Evolutionary conservation across 352 stramenopile species (phyloP).

Genomic region (Globisporangium acanthophoron): DNA sequence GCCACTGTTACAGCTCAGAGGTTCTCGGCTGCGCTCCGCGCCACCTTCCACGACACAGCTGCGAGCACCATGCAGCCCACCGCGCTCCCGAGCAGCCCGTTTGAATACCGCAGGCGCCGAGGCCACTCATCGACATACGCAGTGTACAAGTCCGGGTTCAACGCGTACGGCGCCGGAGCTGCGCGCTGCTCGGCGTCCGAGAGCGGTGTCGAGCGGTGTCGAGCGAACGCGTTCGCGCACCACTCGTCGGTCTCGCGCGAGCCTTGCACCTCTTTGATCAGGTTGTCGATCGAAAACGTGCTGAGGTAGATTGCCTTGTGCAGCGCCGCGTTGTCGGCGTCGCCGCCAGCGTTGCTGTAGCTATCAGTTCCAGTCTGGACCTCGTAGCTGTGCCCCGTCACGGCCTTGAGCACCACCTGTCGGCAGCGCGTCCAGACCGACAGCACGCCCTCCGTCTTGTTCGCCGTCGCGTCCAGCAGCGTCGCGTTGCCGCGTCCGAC

Average conservation of each 20-base stretch:
- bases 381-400: neutral
- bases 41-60: neutral
- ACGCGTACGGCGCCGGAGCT: neutral
- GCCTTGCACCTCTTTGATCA: too few species aligned
- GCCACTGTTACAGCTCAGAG: too few species aligned
- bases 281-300: too few species aligned
- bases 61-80: neutral
- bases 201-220: neutral
- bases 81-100: neutral
- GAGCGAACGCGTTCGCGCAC: neutral
- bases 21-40: too few species aligned
- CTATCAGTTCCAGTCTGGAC: too few species aligned
- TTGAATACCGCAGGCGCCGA: neutral
- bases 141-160: neutral
- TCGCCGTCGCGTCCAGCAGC: neutral
- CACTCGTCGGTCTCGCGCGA: neutral
- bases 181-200: neutral
- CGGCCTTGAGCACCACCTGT: neutral
- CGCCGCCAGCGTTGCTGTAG: too few species aligned
- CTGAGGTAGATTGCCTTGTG: too few species aligned
- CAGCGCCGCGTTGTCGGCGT: too few species aligned
- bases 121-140: neutral
- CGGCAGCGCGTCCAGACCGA: slow-evolving; percentile 1
- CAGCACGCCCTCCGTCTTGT: neutral
- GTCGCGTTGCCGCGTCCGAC: neutral